Conservation (phyloP, 768 basidiomycete genomes). For the Boletus insuetus region DNA sequence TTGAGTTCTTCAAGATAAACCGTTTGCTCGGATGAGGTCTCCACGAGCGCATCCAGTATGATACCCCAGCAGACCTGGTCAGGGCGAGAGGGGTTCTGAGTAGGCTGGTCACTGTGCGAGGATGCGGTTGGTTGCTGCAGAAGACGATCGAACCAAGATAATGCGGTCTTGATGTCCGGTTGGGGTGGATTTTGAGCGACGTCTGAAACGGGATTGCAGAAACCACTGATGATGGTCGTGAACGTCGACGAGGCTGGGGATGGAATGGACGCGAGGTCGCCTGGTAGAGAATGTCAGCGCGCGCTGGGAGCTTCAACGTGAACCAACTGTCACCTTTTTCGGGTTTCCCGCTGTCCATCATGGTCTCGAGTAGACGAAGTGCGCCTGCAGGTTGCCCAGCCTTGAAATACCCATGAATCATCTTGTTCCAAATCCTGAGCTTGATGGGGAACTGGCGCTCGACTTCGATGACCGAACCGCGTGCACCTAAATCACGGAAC, state of each 20-base stretch:
- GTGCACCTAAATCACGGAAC: constrained; percentile 44
- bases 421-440: constrained; percentile 64
- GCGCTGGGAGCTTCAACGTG: neutral
- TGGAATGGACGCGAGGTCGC: constrained; percentile 42
- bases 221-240: constrained; percentile 60
- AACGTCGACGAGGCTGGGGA: constrained; percentile 63
- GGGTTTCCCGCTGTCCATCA: constrained; percentile 51
- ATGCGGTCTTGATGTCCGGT: constrained; percentile 57
- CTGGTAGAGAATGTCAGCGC: constrained; percentile 2
- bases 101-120: constrained; percentile 41
- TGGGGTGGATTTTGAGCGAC: neutral
- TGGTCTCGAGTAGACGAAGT: constrained; percentile 62
- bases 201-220: constrained; percentile 45
- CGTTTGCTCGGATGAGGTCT: constrained; percentile 22
- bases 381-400: constrained; percentile 61
- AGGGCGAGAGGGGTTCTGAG: constrained; percentile 48
- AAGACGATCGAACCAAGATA: constrained; percentile 71
- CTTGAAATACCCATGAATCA: constrained; percentile 74
- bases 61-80: constrained; percentile 51
- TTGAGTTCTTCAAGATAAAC: constrained; percentile 55
- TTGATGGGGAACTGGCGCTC: constrained; percentile 31
- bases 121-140: constrained; percentile 40
- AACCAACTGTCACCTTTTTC: constrained; percentile 6
- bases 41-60: constrained; percentile 59
- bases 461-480: constrained; percentile 28